Conservation (phyloP, 2,329 filamentous ascomycete genomes). For the Ceratocystis smalleyi region DNA sequence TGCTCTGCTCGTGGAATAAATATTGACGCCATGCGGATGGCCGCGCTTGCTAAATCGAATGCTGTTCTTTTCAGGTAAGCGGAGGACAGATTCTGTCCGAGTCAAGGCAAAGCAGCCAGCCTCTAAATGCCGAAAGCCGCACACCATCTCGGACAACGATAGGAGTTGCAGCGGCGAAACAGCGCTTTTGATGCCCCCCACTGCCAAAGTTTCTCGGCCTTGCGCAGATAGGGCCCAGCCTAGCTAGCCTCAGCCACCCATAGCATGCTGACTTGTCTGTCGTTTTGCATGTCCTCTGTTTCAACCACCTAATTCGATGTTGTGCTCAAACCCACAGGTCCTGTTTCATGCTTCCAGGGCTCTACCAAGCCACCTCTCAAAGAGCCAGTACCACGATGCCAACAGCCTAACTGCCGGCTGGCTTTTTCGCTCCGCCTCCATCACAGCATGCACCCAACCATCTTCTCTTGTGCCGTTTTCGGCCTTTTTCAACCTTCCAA, state of each 20-base stretch:
- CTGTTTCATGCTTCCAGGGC: background rate
- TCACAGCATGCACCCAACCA: slow-evolving; percentile 6
- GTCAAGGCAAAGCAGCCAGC: background rate
- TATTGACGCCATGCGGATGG: background rate
- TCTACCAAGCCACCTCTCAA: background rate
- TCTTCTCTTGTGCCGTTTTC: background rate
- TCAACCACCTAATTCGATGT: no score
- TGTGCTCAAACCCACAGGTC: background rate
- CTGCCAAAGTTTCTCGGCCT: background rate
- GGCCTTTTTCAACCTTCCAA: background rate
- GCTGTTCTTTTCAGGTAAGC: background rate
- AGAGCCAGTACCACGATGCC: background rate
- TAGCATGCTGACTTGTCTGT: background rate
- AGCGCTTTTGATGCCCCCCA: background rate
- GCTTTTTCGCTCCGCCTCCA: slow-evolving; percentile 23
- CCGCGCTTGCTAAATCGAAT: background rate
- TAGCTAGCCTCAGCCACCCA: background rate
- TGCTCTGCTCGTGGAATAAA: no score
- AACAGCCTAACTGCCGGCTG: slow-evolving; percentile 16
- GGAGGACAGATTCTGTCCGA: background rate
- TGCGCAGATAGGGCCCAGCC: background rate
- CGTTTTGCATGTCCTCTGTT: background rate
- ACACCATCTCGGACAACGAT: background rate
- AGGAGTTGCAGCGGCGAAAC: background rate
- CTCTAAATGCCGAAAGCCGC: background rate